These are phyloP conservation scores for Marasmius tenuissimus DNA, from an alignment of 1,284 basidiomycete species.

Conservation along the genomic window DNA sequence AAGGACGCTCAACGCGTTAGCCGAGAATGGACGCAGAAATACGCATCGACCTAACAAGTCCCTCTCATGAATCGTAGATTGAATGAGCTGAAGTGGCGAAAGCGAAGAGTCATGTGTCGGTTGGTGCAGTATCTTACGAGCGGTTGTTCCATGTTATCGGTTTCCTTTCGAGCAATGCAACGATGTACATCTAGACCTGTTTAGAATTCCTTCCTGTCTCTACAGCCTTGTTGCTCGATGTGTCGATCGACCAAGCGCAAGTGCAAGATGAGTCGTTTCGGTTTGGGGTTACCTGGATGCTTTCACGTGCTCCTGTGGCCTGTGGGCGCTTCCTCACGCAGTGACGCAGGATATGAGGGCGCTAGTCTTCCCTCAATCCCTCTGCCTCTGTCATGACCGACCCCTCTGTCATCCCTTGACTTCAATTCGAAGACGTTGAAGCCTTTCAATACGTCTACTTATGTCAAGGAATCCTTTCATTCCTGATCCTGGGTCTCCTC, in stretches of 20 bases:
- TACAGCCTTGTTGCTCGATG: no score
- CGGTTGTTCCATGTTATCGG: not conserved
- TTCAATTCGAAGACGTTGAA: not conserved
- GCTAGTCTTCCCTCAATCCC: no score
- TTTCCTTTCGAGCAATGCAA: not conserved
- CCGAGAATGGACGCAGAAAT: slow-evolving; percentile 90
- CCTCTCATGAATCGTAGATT: no score
- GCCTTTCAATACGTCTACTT: not conserved
- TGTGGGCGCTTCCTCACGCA: no score
- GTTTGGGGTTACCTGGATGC: no score
- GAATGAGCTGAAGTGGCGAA: not conserved
- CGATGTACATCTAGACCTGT: not conserved
- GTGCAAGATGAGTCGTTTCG: no score
- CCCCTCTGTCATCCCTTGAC: no score
- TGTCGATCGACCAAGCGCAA: no score
- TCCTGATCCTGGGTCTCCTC: slow-evolving; percentile 20
- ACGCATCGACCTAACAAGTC: slow-evolving; percentile 43
- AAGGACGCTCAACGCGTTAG: slow-evolving; percentile 70
- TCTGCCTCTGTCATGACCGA: no score
- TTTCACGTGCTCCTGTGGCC: no score
- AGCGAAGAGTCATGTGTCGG: not conserved
- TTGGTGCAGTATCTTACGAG: not conserved
- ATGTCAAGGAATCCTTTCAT: not conserved
- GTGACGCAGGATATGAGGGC: no score
- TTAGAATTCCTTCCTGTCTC: no score